Evolutionary conservation across 139 green algal species (phyloP), one percentile per base, ranked within the genome.

Genomic region (Tetradesmus lagerheimii): DNA sequence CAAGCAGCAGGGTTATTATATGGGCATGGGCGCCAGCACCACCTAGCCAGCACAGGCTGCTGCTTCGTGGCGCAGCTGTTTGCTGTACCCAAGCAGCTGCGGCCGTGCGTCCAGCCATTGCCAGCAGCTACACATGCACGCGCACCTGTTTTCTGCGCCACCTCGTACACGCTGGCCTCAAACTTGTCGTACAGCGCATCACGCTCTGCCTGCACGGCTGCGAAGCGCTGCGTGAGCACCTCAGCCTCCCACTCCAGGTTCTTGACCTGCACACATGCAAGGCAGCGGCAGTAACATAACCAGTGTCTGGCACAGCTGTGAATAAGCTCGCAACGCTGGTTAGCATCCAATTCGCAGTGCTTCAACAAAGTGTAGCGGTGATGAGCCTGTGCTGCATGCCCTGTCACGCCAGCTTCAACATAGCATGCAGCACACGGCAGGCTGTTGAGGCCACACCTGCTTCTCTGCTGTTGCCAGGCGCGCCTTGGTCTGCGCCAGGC

Each of bases 191-290:
- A 97, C 83, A 98, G 93, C 20, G 96, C 92, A 66, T 98, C 96
- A 18, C 97, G 92, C 92, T 98, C 95, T 29, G 50, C 34, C 89
- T 95, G 80, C 41, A 97, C 93, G 83, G 96, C 93, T 29, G 82
- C 45, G 57, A 97, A 95, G 29, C 95, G 92, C 92, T 98, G 97
- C 89, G 93, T 90, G 83, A 97, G 90, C 80, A 97, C 94, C 94
- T 98, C 97, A 74, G 95, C 94, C 91, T 98, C 96, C 97, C 96
- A 98, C 75, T 98, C 97, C 29, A 97, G 86, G 91, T 97, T 97
- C 90, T 97, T 96, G 50, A 95, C 85, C 86, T 90, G 39, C 37
- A 31, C 6, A 16, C 80, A 41, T n/a, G 15, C 76, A 4, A 83
- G 16, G 18, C 71, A 79, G 71, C 71, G 41, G n/a, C 71, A 43